phyloP scores from a whole-genome alignment of 108 stramenopile species.

The Asterionellopsis glacialis region DNA sequence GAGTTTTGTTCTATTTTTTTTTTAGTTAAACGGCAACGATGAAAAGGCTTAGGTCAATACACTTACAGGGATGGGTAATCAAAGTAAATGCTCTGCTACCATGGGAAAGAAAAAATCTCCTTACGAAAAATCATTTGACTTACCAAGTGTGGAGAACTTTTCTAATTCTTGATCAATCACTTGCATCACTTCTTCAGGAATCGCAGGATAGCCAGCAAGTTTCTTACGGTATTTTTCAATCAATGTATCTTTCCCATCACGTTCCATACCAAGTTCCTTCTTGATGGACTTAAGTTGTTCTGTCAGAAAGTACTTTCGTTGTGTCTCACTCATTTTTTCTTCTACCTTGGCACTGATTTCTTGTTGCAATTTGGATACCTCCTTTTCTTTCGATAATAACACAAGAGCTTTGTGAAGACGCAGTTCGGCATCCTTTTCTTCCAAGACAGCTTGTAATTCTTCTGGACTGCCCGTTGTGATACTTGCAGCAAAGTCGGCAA shows the following conservation, averaged over 20 bases:
- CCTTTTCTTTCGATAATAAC: slow-evolving; percentile 84
- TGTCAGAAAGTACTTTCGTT: slow-evolving; percentile 92
- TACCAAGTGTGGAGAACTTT: slow-evolving; percentile 46
- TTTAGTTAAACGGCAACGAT: too few species aligned
- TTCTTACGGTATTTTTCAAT: slow-evolving; percentile 88
- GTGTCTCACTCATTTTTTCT: slow-evolving; percentile 91
- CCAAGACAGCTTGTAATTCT: slow-evolving; percentile 91
- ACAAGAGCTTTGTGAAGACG: slow-evolving; percentile 88
- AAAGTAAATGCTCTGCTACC: too few species aligned
- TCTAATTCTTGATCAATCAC: slow-evolving; percentile 89
- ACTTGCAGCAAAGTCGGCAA: slow-evolving; percentile 93
- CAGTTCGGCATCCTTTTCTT: slow-evolving; percentile 86
- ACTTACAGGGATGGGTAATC: too few species aligned
- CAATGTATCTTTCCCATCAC: slow-evolving; percentile 94
- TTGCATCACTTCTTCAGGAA: slow-evolving; percentile 70
- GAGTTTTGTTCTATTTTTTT: slow-evolving; percentile 90
- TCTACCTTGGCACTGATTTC: slow-evolving; percentile 94
- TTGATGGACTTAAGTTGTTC: slow-evolving; percentile 99
- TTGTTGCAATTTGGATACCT: slow-evolving; percentile 88
- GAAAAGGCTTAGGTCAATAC: too few species aligned
- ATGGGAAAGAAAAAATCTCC: too few species aligned
- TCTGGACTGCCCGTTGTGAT: slow-evolving; percentile 76
- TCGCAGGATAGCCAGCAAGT: slow-evolving; percentile 49
- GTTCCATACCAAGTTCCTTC: slow-evolving; percentile 98
- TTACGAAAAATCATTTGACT: too few species aligned